Evolutionary conservation across 257 asterid species (phyloP).

Genomic region (Asclepias syriaca): DNA sequence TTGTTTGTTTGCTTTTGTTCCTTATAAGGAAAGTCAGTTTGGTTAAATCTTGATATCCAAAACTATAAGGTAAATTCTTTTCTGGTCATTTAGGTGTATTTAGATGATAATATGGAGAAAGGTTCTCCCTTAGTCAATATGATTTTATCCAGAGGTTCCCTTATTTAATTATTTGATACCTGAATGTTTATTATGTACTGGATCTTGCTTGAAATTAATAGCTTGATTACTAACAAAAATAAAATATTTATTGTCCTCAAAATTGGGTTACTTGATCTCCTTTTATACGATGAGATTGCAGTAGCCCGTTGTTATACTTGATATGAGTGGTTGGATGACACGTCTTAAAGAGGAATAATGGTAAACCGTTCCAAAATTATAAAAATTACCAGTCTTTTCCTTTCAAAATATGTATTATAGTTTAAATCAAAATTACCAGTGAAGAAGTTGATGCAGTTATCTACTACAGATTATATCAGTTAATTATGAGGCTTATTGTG

Average conservation of each 20-base stretch:
- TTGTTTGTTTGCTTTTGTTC: not conserved
- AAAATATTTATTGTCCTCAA: not conserved
- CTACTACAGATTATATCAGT: not conserved
- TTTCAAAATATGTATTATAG: not conserved
- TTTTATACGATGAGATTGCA: not conserved
- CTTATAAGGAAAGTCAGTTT: not conserved
- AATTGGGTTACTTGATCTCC: not conserved
- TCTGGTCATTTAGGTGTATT: not conserved
- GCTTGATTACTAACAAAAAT: not conserved
- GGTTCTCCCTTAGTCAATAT: not conserved
- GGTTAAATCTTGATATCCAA: not conserved
- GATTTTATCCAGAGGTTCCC: not conserved
- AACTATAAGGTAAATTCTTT: not conserved
- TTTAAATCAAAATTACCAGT: not conserved
- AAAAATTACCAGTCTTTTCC: not conserved
- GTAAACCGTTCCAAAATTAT: not conserved
- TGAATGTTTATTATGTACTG: not conserved
- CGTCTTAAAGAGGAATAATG: not conserved
- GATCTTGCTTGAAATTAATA: not conserved
- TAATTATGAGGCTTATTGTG: not conserved
- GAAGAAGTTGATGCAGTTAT: not conserved
- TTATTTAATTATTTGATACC: not conserved
- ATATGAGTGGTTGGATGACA: not conserved
- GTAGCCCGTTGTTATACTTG: not conserved
- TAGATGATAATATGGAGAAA: no score